phyloP scores from a whole-genome alignment of 1,139 yeast genomes.

The Taphrina flavorubra region DNA sequence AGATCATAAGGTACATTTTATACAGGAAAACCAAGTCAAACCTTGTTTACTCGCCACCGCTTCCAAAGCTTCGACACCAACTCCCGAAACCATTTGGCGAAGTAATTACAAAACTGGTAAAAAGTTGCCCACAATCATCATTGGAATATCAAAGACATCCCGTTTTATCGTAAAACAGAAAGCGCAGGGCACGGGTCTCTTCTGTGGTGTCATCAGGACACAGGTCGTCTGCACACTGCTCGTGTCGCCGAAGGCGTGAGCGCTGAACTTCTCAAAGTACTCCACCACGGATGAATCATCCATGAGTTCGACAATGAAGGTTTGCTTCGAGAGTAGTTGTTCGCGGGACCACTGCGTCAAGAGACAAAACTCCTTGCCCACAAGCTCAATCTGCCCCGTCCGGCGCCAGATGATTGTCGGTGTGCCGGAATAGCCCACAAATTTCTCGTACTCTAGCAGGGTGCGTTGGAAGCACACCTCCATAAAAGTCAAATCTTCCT shows the following conservation, averaged over 20 bases:
- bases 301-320: conserved; percentile 85
- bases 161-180: conserved; percentile 90
- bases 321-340: conserved; percentile 60
- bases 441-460: conserved; percentile 81
- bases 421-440: conserved; percentile 82
- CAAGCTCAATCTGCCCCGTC: conserved; percentile 93
- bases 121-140: conserved; percentile 88
- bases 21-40: too few species aligned
- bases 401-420: conserved; percentile 96
- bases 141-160: conserved; percentile 89
- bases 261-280: conserved; percentile 82
- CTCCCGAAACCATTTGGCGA: too few species aligned
- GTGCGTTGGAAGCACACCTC: conserved; percentile 96
- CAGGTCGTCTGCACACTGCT: conserved; percentile 84
- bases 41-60: not conserved
- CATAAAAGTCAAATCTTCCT: conserved; percentile 90
- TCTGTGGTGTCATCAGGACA: conserved; percentile 68
- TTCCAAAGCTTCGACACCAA: too few species aligned
- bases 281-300: conserved; percentile 87
- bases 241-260: conserved; percentile 89
- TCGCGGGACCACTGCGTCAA: conserved; percentile 87
- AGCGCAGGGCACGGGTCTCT: conserved; percentile 62
- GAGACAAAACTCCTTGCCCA: conserved; percentile 87
- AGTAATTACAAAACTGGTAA: conserved; percentile 31
- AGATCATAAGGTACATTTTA: too few species aligned